Base-by-base conservation (phyloP, 2,329 filamentous ascomycete genomes). In the Ophiobolus disseminans region DNA sequence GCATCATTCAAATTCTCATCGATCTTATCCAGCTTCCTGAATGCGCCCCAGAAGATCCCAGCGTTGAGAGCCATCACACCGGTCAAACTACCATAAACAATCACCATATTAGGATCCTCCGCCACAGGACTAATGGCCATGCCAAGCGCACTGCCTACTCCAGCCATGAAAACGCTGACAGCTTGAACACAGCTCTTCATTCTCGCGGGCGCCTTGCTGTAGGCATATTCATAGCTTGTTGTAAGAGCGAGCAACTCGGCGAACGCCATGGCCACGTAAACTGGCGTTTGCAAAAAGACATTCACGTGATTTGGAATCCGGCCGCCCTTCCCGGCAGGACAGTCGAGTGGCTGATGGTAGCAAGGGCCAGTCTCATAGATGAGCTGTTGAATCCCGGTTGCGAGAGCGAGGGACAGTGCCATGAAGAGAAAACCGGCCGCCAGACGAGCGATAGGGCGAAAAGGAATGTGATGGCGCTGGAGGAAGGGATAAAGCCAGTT, bases 181-280 rank as follows among this genome's bases (percentile, higher is more conserved):
- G 68, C 65, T 44, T 69, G 62, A 11, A 72, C 59, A 11, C 68
- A 44, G 16, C 53, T 51, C 45, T 60, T 67, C 71, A 77, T 77
- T 9, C 67, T 63, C 10, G 63, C 61, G 1, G 76, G 76, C 0
- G 76, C 70, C 23, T 74, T 58, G 32, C 56, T 62, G 50, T 76
- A 78, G 0, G 70, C 63, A 45, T 73, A 77, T 49, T 78, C 75
- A 19, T 62, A 68, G 2, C 65, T 62, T 0, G 75, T 75, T 5
- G 72, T 65, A 22, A 73, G 60, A 2, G 68, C 70, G 8, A 79
- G 64, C 23, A 77, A 73, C 58, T 78, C 76, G 0, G 66, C 72
- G 3, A 75, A 38, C 0, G 71, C 72, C 0, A 73, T 56, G 1
- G 66, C 38, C 13, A 75, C 55, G 43, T 75, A 74, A 0, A 70